phyloP scores from a whole-genome alignment of 257 asterid genomes.

The Lycium barbarum region DNA sequence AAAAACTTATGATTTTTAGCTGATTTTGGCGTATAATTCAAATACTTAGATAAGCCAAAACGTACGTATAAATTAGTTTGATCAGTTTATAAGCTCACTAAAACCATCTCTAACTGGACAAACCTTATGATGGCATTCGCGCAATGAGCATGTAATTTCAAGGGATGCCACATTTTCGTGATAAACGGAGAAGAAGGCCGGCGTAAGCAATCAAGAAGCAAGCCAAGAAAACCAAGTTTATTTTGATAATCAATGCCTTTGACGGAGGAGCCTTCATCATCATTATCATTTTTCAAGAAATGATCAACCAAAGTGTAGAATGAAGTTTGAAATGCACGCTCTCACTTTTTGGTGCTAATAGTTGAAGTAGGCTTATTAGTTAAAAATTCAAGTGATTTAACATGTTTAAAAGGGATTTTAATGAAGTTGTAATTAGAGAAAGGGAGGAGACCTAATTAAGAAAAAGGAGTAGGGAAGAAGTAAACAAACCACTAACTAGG shows the following conservation, averaged over 20 bases:
- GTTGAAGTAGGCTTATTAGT: too few relatives aligned
- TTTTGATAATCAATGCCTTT: constrained; percentile 60
- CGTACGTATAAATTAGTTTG: too few relatives aligned
- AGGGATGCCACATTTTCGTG: constrained; percentile 53
- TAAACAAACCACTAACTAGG: constrained; percentile 33
- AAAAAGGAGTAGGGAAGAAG: constrained; percentile 34
- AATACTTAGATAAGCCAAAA: too few relatives aligned
- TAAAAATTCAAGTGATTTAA: neutral
- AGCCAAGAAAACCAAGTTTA: constrained; percentile 65
- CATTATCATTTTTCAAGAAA: constrained; percentile 39
- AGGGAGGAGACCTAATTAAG: neutral
- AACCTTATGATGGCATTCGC: constrained; percentile 77
- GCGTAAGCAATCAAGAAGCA: constrained; percentile 61
- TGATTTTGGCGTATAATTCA: too few relatives aligned
- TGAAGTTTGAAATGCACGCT: neutral
- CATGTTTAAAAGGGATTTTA: too few relatives aligned
- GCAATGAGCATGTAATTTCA: constrained; percentile 60
- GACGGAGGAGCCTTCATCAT: constrained; percentile 58
- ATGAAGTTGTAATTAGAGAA: too few relatives aligned
- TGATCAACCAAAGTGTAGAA: neutral
- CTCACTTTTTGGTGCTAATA: neutral
- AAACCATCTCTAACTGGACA: too few relatives aligned
- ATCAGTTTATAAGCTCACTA: constrained; percentile 45
- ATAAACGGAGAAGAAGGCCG: constrained; percentile 53
- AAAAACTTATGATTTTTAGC: too few relatives aligned